Percentiles rank a stretch among this genome's conserved stretches.
phyloP scores from a whole-genome alignment of 2,329 filamentous ascomycete genomes.

The Chaetomium globosum region DNA sequence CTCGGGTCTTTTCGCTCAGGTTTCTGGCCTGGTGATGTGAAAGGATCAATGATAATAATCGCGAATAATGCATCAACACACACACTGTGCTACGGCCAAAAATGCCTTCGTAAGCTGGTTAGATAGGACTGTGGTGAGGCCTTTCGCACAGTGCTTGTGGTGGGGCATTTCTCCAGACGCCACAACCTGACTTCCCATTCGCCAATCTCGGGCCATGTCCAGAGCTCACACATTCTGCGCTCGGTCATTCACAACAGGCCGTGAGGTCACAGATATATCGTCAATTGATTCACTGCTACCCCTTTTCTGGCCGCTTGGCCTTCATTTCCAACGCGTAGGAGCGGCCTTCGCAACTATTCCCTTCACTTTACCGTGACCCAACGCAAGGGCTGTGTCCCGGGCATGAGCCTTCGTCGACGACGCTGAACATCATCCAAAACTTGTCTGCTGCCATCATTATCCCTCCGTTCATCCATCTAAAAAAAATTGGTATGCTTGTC shows the following conservation, averaged over 20 bases:
- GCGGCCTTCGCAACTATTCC: neutral
- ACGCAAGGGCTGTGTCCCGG: too few species aligned
- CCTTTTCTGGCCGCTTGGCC: neutral
- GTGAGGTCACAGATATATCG: neutral
- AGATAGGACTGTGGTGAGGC: neutral
- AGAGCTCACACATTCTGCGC: slow-evolving; percentile 22
- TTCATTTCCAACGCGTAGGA: neutral
- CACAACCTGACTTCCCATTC: slow-evolving; percentile 23
- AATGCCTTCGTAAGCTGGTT: neutral
- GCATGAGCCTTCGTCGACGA: slow-evolving; percentile 9
- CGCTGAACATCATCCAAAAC: neutral
- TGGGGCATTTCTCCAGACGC: slow-evolving; percentile 10
- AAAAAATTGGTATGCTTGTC: neutral
- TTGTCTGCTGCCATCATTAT: neutral
- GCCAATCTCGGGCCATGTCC: slow-evolving; percentile 29
- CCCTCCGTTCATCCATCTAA: neutral
- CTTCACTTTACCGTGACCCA: slow-evolving; percentile 9
- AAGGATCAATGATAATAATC: neutral
- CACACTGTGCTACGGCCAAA: neutral
- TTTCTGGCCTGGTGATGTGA: neutral
- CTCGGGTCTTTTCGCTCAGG: neutral
- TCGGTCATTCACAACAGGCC: slow-evolving; percentile 4
- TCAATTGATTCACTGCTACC: neutral
- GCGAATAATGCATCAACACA: neutral
- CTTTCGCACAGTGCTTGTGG: neutral